These are phyloP conservation scores for Plasmodium gonderi DNA, from an alignment of 169 alveolate species.

Conservation along the genomic window DNA sequence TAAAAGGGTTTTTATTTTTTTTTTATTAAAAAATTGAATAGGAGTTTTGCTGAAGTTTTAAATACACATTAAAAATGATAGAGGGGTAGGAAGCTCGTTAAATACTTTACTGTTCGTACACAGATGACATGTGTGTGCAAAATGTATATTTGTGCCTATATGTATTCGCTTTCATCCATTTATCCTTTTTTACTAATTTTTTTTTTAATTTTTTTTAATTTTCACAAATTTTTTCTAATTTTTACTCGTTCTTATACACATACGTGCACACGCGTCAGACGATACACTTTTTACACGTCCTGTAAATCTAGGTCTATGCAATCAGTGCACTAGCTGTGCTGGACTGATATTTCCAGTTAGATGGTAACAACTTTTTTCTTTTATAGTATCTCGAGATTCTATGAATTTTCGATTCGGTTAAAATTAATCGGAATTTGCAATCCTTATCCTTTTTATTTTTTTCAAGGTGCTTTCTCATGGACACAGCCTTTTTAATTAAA, in stretches of 20 bases:
- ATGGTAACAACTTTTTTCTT: slow-evolving; percentile 96
- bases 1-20: background rate
- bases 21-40: slow-evolving; percentile 45
- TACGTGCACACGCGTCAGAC: background rate
- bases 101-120: background rate
- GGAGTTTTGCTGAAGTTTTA: slow-evolving; percentile 26
- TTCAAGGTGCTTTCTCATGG: slow-evolving; percentile 99
- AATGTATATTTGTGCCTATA: background rate
- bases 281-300: background rate
- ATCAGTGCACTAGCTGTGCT: slow-evolving; percentile 91
- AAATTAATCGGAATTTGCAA: slow-evolving; percentile 96
- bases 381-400: slow-evolving; percentile 98
- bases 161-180: background rate
- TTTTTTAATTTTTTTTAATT: background rate
- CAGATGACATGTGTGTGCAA: background rate
- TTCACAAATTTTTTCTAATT: background rate
- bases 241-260: background rate
- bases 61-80: slow-evolving; percentile 59
- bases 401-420: slow-evolving; percentile 98
- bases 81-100: background rate
- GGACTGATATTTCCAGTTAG: slow-evolving; percentile 97
- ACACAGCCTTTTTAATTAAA: slow-evolving; percentile 98
- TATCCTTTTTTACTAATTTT: no score
- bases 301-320: slow-evolving; percentile 76
- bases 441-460: slow-evolving; percentile 96